These are phyloP conservation scores for Physcomitrium patens DNA, from an alignment of 225 moss, liverwort and hornwort species.

Conservation along the genomic window DNA sequence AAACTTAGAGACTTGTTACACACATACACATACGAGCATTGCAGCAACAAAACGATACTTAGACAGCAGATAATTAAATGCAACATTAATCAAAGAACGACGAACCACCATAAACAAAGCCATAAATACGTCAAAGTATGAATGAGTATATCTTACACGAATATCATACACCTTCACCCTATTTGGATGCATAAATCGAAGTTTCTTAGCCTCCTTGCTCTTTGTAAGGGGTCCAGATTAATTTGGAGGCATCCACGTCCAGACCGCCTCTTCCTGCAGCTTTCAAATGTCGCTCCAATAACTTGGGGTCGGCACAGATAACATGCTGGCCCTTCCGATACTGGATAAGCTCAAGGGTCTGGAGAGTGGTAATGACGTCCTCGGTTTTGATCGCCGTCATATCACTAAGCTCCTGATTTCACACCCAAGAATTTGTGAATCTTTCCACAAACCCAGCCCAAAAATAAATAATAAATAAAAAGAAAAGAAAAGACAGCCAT, in stretches of 20 bases:
- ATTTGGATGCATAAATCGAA: neutral
- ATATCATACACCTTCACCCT: constrained; percentile 28
- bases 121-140: neutral
- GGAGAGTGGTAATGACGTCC: constrained; percentile 89
- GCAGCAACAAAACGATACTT: neutral
- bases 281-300: constrained; percentile 89
- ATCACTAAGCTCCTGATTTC: constrained; percentile 83
- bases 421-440: constrained; percentile 4
- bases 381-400: constrained; percentile 99
- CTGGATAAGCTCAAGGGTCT: constrained; percentile 91
- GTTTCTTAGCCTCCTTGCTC: constrained; percentile 82
- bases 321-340: constrained; percentile 99
- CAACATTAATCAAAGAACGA: neutral
- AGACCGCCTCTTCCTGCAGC: constrained; percentile 93
- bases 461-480: too few species aligned
- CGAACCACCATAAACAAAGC: neutral
- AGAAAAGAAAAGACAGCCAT: too few species aligned
- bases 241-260: constrained; percentile 92
- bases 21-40: neutral
- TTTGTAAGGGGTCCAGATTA: constrained; percentile 98
- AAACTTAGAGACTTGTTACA: neutral
- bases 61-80: neutral
- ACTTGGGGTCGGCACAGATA: constrained; percentile 94
- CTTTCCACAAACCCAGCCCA: neutral
- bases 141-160: constrained; percentile 27